Evolutionary conservation across 805 yeast species (phyloP), one percentile per base, ranked within the genome.

Genomic region (Isabelozyma gotoi): DNA sequence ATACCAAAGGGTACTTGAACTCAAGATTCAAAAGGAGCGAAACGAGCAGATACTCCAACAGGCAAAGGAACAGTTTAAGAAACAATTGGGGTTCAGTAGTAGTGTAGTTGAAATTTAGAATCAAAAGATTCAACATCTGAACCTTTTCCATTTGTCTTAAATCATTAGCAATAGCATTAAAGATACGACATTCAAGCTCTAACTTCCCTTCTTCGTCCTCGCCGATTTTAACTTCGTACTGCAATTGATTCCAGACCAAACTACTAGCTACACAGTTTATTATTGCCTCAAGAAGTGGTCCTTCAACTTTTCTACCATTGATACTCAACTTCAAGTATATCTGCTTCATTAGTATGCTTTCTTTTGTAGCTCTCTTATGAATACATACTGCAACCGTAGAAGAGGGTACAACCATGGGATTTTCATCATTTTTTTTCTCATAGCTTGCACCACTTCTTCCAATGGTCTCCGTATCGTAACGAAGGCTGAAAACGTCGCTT

Each of bases 21-120:
- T 67, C 73, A 5, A 63, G 44, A n/a, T 60, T 50, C n/a, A 66
- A 17, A 7, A 64, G 16, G 21, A 59, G 41, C 5, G 65, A 55
- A 1, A 52, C 32, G 11, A 62, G 37, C 42, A 52, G 41, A 39
- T 57, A 60, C 41, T 60, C 59, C 21, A 63, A 43, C 15, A 50
- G 44, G n/a, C 40, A 40, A n/a, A 48, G 17, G 7, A 49, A 18
- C 5, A 44, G 39, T 3, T 38, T 21, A 11, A 49, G 15, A 3
- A 21, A 18, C 16, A 55, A 29, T 6, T 18, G 34, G 7, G 37
- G n/a, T 7, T 33, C 32, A 12, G 34, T 8, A 6, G 20, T 15
- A 8, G 49, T 45, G 32, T 42, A 35, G 14, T 36, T n/a, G 18
- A 52, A 43, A 8, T 45, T 35, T 4, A 52, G 24, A 1, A 29